phyloP scores from a whole-genome alignment of 2,329 filamentous ascomycete species.

The Sporothrix globosa region DNA sequence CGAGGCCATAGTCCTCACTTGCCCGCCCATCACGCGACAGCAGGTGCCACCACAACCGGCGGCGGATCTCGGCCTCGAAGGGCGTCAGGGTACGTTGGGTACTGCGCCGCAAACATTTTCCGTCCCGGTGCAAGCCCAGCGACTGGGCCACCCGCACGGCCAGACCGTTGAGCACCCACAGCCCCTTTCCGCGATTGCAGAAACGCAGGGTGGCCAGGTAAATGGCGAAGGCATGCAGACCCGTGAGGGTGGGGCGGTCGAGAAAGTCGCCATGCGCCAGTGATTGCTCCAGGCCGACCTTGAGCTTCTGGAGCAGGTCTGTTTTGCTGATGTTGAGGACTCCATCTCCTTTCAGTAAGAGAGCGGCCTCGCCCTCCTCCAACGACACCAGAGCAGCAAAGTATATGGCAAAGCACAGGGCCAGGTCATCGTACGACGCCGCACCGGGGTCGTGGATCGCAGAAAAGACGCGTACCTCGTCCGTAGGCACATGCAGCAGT shows the following conservation, averaged over 20 bases:
- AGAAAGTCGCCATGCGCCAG: constrained; percentile 24
- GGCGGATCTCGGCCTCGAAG: constrained; percentile 18
- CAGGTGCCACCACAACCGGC: constrained; percentile 23
- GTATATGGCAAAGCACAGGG: constrained; percentile 19
- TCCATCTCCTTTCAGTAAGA: background rate
- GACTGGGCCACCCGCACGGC: constrained; percentile 14
- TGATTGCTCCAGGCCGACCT: constrained; percentile 7
- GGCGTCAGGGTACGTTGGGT: background rate
- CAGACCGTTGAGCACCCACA: constrained; percentile 22
- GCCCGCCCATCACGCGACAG: constrained; percentile 9
- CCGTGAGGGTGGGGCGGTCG: background rate
- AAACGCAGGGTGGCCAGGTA: constrained; percentile 5
- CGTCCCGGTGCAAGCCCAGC: constrained; percentile 16
- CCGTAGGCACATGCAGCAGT: constrained; percentile 9
- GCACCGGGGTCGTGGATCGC: background rate
- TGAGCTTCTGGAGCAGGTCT: background rate
- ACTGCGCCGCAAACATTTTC: background rate
- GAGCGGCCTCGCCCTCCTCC: background rate
- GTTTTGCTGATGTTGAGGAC: background rate
- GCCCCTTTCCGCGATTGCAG: constrained; percentile 1
- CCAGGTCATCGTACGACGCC: constrained; percentile 5
- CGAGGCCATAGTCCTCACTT: constrained; percentile 17
- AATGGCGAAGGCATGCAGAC: constrained; percentile 1
- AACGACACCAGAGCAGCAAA: background rate
- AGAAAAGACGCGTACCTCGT: constrained; percentile 1